These are phyloP conservation scores for Starmerella floricola DNA, from an alignment of 805 yeast genomes.

Conservation along the genomic window DNA sequence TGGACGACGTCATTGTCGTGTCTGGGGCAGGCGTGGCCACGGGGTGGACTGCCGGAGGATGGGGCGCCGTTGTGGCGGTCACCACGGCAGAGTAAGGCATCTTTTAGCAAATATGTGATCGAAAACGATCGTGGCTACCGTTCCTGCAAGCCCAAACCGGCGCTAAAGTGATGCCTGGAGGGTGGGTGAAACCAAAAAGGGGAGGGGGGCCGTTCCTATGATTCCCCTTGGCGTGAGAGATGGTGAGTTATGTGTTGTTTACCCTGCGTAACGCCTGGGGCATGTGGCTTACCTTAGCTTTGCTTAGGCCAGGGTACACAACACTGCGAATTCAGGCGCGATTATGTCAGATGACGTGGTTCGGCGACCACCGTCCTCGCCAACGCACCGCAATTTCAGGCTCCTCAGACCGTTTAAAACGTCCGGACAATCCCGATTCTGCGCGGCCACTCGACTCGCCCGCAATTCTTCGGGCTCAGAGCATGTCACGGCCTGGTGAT, in stretches of 20 bases:
- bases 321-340: background rate
- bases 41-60: background rate
- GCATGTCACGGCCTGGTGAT: too few relatives aligned
- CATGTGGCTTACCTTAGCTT: conserved; percentile 3
- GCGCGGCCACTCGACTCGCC: too few relatives aligned
- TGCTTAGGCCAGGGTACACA: conserved; percentile 1
- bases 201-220: too few relatives aligned
- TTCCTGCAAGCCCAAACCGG: background rate
- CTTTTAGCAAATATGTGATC: background rate
- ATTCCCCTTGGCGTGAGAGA: too few relatives aligned
- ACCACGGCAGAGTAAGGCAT: conserved; percentile 9
- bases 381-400: too few relatives aligned
- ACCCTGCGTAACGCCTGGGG: background rate
- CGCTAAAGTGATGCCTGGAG: background rate
- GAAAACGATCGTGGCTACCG: background rate
- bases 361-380: too few relatives aligned
- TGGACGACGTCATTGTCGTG: conserved; percentile 8
- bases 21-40: background rate
- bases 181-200: background rate
- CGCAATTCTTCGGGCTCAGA: too few relatives aligned
- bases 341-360: background rate
- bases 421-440: too few relatives aligned
- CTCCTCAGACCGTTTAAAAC: too few relatives aligned
- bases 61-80: background rate
- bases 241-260: background rate